phyloP scores from a whole-genome alignment of 768 basidiomycete species.

The Pholiota microspora region DNA sequence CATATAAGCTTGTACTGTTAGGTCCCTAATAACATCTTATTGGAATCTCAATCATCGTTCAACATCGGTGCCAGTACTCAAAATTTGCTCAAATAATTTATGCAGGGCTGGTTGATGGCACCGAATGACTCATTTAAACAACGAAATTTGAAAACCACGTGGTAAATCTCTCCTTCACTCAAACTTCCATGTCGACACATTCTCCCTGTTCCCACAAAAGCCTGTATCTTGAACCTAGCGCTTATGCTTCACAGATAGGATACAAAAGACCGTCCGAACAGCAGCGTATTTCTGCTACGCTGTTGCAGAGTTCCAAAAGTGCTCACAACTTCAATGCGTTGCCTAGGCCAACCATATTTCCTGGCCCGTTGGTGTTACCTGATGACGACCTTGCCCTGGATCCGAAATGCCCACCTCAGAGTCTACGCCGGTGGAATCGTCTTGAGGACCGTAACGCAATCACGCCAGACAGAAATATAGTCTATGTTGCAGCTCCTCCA shows the following conservation, averaged over 20 bases:
- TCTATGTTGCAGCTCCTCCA: conserved; percentile 33
- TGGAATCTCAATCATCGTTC: background rate
- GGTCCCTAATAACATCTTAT: background rate
- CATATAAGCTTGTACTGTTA: background rate
- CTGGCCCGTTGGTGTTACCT: conserved; percentile 31
- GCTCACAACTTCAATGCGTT: background rate
- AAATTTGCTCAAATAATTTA: background rate
- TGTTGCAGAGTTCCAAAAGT: background rate
- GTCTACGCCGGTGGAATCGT: conserved; percentile 27
- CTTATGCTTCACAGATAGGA: background rate
- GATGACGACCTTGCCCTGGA: conserved; percentile 32
- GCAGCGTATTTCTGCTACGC: background rate
- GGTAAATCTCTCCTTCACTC: background rate
- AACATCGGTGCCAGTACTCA: background rate
- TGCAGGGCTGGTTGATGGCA: background rate
- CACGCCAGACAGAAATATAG: conserved; percentile 21
- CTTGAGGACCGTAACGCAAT: conserved; percentile 30
- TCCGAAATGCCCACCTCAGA: conserved; percentile 32
- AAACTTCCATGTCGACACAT: background rate
- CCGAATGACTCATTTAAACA: background rate
- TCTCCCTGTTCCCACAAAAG: background rate
- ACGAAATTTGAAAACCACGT: background rate
- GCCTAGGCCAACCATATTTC: conserved; percentile 19
- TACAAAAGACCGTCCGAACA: conserved; percentile 1
- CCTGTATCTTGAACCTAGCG: background rate